phyloP scores from a whole-genome alignment of 2,329 filamentous ascomycete genomes.

The Sarocladium strictum region DNA sequence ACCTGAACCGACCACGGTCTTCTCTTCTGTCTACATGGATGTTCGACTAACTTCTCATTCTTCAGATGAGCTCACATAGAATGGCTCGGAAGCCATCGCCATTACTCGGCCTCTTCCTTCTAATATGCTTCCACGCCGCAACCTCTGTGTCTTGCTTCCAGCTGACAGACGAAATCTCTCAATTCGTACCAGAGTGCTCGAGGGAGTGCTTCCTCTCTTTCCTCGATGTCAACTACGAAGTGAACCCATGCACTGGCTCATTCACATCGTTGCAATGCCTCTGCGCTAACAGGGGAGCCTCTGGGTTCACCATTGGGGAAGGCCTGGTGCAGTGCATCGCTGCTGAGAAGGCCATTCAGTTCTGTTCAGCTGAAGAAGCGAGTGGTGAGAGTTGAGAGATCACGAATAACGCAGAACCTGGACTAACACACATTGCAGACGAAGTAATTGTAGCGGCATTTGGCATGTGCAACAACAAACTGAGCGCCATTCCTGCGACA shows the following conservation, averaged over 20 bases:
- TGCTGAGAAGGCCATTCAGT: constrained; percentile 41
- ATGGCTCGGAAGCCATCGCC: constrained; percentile 32
- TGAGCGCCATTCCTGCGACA: constrained; percentile 48
- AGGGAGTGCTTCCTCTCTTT: constrained; percentile 57
- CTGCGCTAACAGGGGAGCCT: constrained; percentile 52
- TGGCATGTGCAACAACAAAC: constrained; percentile 49
- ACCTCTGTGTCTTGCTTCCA: constrained; percentile 19
- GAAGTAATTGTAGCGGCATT: constrained; percentile 30
- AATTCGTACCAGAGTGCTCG: constrained; percentile 53
- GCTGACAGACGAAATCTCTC: constrained; percentile 32
- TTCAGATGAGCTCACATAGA: constrained; percentile 37
- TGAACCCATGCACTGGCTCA: constrained; percentile 38
- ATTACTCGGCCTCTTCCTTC: constrained; percentile 1
- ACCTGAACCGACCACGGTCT: neutral
- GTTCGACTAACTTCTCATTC: constrained; percentile 3
- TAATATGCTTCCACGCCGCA: constrained; percentile 19
- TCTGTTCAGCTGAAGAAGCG: constrained; percentile 43
- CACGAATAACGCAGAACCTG: too few relatives aligned
- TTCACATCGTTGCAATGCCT: constrained; percentile 53
- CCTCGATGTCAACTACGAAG: constrained; percentile 52
- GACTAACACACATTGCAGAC: neutral
- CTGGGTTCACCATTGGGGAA: constrained; percentile 66
- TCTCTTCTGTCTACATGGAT: neutral
- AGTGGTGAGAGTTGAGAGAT: constrained; percentile 21
- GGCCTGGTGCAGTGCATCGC: constrained; percentile 62